Evolutionary conservation across 495 filamentous ascomycete species (phyloP), one percentile per base, ranked within the genome.

Genomic region (Daldinia concentrica): DNA sequence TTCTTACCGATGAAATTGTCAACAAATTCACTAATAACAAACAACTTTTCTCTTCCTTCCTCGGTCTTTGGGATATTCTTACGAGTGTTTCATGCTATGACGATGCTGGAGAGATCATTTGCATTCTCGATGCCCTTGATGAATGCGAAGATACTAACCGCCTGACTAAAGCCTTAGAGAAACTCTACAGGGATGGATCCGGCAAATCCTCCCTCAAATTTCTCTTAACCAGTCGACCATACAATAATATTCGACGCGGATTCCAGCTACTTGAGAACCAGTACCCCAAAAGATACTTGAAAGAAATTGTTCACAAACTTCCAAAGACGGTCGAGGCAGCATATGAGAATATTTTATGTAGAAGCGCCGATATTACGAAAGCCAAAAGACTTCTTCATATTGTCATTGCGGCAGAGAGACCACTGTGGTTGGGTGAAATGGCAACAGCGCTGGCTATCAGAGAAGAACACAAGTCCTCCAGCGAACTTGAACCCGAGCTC

Each of bases 141-240:
- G 81, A 82, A 72, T 82, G 79, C 64, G 57, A 70, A 11, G 15
- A 12, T 3, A 52, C 52, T 61, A 15, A 15, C 57, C 24, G 60
- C 34, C 58, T 76, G 9, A 50, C 73, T 19, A 7, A 36, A 55
- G 62, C 55, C 19, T 22, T 79, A 37, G 51, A 54, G 8, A 24
- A 67, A 6, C 56, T 77, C 32, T 64, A 73, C 55, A 26, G 8
- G 14, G 59, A 54, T 4, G 32, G 29, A 36, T 66, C 58, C 1
- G 52, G 4, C 19, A 4, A 36, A n/a, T 29, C 43, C 5, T 66
- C 76, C 27, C 34, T 86, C 9, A 86, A 85, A 63, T 83, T 86
- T 58, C 74, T 87, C 22, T 48, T 86, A 2, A 87, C 85, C 0
- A 84, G 84, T 69, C 82, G 86, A 1, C 86, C 83, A 0, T 85